A percentile compares a stretch with the other conserved stretches of the same genome.
These are phyloP conservation scores for Trichophyton rubrum DNA, from an alignment of 2,329 filamentous ascomycete species.

Conservation along the genomic window DNA sequence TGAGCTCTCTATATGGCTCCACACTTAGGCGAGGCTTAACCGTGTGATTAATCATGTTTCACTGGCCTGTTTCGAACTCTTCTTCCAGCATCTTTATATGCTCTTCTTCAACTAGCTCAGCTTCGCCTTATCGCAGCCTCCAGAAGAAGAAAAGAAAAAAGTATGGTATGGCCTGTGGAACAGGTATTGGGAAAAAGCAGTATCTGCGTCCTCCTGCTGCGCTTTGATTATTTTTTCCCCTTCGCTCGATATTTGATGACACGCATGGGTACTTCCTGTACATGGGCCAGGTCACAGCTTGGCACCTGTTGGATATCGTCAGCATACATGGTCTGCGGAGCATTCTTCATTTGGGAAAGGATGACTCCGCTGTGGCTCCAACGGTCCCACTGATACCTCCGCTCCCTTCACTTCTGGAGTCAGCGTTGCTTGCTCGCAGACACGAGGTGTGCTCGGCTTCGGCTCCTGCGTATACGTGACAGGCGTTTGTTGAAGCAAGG, in stretches of 20 bases:
- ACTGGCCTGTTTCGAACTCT: constrained; percentile 2
- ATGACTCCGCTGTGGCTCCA: constrained; percentile 4
- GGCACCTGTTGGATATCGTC: constrained; percentile 5
- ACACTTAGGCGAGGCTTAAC: not conserved
- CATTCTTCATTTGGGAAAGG: constrained; percentile 5
- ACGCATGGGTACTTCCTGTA: constrained; percentile 4
- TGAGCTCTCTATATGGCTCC: not conserved
- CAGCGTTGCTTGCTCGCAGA: not conserved
- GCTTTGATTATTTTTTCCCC: not conserved
- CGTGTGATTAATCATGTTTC: constrained; percentile 5
- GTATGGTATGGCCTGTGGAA: not conserved
- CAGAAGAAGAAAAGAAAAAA: not conserved
- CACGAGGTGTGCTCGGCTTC: not conserved
- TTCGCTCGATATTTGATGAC: not conserved
- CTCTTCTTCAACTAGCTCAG: not conserved
- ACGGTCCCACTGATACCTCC: constrained; percentile 3
- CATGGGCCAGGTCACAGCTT: not conserved
- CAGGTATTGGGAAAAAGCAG: not conserved
- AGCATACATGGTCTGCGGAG: constrained; percentile 6
- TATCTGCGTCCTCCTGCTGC: not conserved
- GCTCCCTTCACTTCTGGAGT: not conserved
- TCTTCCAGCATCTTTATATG: not conserved
- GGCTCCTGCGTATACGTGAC: not conserved
- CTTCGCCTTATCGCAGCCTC: not conserved
- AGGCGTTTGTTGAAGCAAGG: not conserved